These are phyloP conservation scores for Suaeda aralocaspica DNA, from an alignment of 148 eudicot species.

Conservation along the genomic window DNA sequence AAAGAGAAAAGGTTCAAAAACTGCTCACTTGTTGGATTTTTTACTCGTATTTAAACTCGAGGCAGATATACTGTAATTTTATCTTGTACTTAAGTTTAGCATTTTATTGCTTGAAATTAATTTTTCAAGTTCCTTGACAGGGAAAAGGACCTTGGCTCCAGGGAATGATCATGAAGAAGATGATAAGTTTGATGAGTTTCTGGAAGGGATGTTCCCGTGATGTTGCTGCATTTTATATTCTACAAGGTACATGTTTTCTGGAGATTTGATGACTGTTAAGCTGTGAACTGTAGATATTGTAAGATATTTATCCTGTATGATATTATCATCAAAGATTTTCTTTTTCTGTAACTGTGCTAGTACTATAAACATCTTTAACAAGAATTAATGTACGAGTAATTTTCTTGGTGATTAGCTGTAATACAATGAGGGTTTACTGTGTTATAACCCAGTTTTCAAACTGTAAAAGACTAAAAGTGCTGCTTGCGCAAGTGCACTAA, in stretches of 20 bases:
- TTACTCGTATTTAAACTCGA: too few relatives aligned
- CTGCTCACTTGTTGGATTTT: neutral
- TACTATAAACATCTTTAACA: neutral
- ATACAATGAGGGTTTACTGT: neutral
- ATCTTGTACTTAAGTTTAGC: neutral
- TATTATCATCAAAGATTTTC: neutral
- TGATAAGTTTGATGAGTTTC: conserved; percentile 62
- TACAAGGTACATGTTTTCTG: neutral
- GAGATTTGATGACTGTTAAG: neutral
- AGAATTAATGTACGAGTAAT: neutral
- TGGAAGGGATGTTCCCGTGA: conserved; percentile 87
- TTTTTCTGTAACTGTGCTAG: neutral
- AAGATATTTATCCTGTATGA: neutral
- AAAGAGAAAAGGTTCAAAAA: conserved; percentile 45
- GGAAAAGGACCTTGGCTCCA: conserved; percentile 30
- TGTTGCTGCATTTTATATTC: neutral
- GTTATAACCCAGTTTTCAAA: neutral
- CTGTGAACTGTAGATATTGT: conserved; percentile 3
- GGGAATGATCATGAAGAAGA: conserved; percentile 30
- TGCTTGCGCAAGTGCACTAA: neutral
- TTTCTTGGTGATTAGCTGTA: neutral
- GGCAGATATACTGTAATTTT: neutral
- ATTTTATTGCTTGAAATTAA: neutral
- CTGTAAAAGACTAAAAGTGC: neutral
- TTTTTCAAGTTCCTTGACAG: conserved; percentile 20